phyloP scores from a whole-genome alignment of 371 early-diverging fungal genomes.

The Rhizopus sp. region DNA sequence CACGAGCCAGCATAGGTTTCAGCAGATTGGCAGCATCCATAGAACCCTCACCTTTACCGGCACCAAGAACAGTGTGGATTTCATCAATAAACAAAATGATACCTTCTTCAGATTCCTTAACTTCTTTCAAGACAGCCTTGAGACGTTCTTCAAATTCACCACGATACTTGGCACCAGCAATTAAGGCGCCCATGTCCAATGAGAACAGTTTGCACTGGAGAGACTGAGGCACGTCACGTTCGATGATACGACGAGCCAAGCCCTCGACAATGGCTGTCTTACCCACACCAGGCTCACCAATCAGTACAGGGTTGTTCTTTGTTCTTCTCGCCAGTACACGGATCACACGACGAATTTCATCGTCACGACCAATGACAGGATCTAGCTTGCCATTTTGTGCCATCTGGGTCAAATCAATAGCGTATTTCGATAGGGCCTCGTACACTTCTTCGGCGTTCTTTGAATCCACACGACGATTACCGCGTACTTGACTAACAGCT shows the following conservation, averaged over 20 bases:
- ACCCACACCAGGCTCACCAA: conserved; percentile 92
- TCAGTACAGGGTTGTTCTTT: conserved; percentile 90
- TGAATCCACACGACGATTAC: conserved; percentile 82
- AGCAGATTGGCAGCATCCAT: conserved; percentile 96
- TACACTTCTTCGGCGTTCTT: conserved; percentile 85
- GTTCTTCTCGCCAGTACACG: conserved; percentile 82
- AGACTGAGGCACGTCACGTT: conserved; percentile 91
- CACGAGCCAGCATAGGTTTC: conserved; percentile 88
- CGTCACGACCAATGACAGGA: conserved; percentile 90
- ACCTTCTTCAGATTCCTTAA: conserved; percentile 85
- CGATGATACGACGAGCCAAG: conserved; percentile 95
- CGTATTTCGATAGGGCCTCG: conserved; percentile 91
- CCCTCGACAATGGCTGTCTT: conserved; percentile 97
- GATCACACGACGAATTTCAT: conserved; percentile 82
- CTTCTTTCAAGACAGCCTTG: conserved; percentile 96
- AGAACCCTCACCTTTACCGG: conserved; percentile 89
- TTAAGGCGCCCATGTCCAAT: conserved; percentile 95
- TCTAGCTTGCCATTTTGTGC: conserved; percentile 78
- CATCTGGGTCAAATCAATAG: conserved; percentile 84
- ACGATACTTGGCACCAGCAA: conserved; percentile 89
- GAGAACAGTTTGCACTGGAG: conserved; percentile 87
- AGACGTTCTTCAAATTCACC: conserved; percentile 99
- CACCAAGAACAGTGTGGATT: conserved; percentile 94
- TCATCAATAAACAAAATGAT: conserved; percentile 99
- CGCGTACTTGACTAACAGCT: conserved; percentile 82